Evolutionary conservation across 768 basidiomycete species (phyloP), one percentile per base, ranked within the genome.

Genomic region (Royoungia palumana): DNA sequence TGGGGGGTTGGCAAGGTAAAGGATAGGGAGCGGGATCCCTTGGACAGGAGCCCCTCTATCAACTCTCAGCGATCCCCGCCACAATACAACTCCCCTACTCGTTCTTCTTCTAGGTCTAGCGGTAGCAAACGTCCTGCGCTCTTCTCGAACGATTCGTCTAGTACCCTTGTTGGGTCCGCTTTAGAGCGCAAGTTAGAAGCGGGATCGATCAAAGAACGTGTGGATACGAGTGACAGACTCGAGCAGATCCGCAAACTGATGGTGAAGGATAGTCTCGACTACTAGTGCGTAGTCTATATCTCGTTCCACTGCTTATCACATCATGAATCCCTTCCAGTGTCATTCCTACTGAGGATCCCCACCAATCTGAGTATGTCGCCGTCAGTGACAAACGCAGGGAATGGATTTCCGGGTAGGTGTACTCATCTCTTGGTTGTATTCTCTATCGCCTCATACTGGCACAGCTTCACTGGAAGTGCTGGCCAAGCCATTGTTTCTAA

Each of bases 301-400:
- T 24, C 40, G 35, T 49, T 46, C 27, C 32, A 16, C 32, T 27
- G 24, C 8, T 27, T 46, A 48, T 45, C 46, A 38, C 25, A 50
- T 59, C 36, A 37, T 38, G 35, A 47, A 28, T n/a, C 12, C 42
- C 46, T 32, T 55, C n/a, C 42, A 92, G 89, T 58, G 65, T 90
- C 54, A 66, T 92, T 40, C 89, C 89, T 3, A 82, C 77, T 30
- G 87, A 89, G 65, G 90, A 93, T 60, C 84, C 88, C 6, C 90
- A 93, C 62, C 79, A 80, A 44, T 89, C 89, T 0, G 90, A 93
- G 66, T 91, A 89, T 51, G 85, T 90, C 21, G 80, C 87, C 16
- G 65, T 75, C 7, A 80, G 81, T 49, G 90, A 93, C 66, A 86
- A 85, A 64, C 80, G 90, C 41, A 73, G 86, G 46, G 79, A 89